Conservation (phyloP, 2,329 filamentous ascomycete genomes). For the Microsporum canis region DNA sequence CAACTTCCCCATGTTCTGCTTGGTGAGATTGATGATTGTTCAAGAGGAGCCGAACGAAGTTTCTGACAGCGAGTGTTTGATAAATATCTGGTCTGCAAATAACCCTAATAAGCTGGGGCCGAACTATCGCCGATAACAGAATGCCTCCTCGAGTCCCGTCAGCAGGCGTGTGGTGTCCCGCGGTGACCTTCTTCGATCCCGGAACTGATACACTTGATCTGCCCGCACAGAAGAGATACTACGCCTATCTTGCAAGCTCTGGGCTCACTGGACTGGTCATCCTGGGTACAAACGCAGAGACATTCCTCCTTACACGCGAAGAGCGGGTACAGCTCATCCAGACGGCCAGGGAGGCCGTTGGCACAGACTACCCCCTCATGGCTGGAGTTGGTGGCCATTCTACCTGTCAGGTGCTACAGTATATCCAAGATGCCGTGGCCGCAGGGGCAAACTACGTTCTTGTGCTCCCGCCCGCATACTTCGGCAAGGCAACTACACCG, state of each 20-base stretch:
- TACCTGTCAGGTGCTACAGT: slow-evolving; percentile 51
- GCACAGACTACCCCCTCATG: slow-evolving; percentile 47
- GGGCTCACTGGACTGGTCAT: slow-evolving; percentile 44
- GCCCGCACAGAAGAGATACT: slow-evolving; percentile 41
- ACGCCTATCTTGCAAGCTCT: slow-evolving; percentile 40
- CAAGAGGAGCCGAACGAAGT: no score
- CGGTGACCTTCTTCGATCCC: slow-evolving; percentile 45
- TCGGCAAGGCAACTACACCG: slow-evolving; percentile 50
- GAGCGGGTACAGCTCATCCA: slow-evolving; percentile 47
- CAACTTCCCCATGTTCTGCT: background rate
- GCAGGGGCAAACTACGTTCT: slow-evolving; percentile 53
- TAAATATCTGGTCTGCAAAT: no score
- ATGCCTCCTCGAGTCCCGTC: slow-evolving; percentile 18
- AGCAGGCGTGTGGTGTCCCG: slow-evolving; percentile 41
- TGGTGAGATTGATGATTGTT: background rate
- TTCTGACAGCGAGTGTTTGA: no score
- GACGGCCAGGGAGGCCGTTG: slow-evolving; percentile 45
- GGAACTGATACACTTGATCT: slow-evolving; percentile 40
- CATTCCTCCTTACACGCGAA: slow-evolving; percentile 48
- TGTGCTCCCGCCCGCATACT: slow-evolving; percentile 53
- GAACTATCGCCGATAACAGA: background rate
- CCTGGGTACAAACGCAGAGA: slow-evolving; percentile 46
- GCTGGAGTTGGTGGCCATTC: slow-evolving; percentile 55
- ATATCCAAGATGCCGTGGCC: slow-evolving; percentile 45
- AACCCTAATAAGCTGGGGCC: no score